Conservation (phyloP, 2,329 filamentous ascomycete genomes). For the Calonectria crousiana region DNA sequence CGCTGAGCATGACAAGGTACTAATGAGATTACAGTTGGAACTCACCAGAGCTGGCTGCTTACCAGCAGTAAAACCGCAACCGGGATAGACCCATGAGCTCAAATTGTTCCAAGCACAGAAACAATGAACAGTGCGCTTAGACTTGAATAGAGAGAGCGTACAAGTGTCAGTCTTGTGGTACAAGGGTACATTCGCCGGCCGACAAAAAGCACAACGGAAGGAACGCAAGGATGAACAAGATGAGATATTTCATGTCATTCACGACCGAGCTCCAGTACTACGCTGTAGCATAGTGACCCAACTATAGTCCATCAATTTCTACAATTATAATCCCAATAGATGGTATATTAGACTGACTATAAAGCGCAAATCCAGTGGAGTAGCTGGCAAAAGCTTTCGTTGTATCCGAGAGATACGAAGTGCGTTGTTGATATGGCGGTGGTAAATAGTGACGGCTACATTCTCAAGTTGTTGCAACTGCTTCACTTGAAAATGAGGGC, state of each 20-base stretch:
- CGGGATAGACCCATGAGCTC: not conserved
- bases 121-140: not conserved
- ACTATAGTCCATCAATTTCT: not conserved
- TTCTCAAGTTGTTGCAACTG: too few species aligned
- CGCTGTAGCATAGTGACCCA: not conserved
- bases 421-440: too few species aligned
- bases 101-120: not conserved
- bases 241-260: not conserved
- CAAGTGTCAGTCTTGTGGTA: not conserved
- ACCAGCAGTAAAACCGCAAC: not conserved
- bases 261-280: not conserved
- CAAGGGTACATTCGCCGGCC: not conserved
- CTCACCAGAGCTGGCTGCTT: not conserved
- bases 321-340: not conserved
- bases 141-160: not conserved
- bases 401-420: too few species aligned
- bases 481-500: too few species aligned
- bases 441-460: too few species aligned
- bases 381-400: not conserved
- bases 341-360: not conserved
- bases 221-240: not conserved
- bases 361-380: not conserved
- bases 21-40: not conserved
- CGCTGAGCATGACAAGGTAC: not conserved
- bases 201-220: not conserved